Percentiles rank a stretch among this genome's conserved stretches.
phyloP scores from a whole-genome alignment of 139 green algal species.

The Yamagishiella unicocca region DNA sequence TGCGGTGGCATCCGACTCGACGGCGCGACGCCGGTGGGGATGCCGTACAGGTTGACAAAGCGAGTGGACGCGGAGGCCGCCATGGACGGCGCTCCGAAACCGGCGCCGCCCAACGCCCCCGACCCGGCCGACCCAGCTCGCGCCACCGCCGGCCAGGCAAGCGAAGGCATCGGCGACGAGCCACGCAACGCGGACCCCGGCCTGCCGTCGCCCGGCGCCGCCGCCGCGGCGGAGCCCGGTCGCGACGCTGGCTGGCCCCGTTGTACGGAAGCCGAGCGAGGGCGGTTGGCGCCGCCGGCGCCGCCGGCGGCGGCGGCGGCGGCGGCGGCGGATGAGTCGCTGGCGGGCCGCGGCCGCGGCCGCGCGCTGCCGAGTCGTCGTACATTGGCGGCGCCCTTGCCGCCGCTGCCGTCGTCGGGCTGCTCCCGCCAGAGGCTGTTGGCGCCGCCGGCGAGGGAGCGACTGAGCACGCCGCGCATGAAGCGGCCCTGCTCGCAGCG shows the following conservation, averaged over 20 bases:
- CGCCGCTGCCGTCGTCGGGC: not conserved
- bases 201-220: not conserved
- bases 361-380: constrained; percentile 31
- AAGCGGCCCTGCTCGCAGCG: constrained; percentile 38
- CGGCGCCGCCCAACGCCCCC: not conserved
- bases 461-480: constrained; percentile 50
- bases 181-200: not conserved
- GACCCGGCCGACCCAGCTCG: not conserved
- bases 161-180: not conserved
- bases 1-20: not conserved
- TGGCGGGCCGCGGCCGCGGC: not conserved
- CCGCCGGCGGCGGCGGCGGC: not conserved
- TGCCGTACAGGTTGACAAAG: constrained; percentile 39
- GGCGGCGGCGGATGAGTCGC: not conserved
- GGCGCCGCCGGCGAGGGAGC: constrained; percentile 54
- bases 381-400: not conserved
- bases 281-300: not conserved
- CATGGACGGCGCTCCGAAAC: not conserved
- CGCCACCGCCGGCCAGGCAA: constrained; percentile 17
- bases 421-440: constrained; percentile 49
- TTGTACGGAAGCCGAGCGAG: not conserved
- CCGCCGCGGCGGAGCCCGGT: not conserved
- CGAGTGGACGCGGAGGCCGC: not conserved
- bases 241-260: not conserved
- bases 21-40: not conserved